Evolutionary conservation across 495 filamentous ascomycete species (phyloP), one percentile per base, ranked within the genome.

Genomic region (Aspergillus sclerotioniger): DNA sequence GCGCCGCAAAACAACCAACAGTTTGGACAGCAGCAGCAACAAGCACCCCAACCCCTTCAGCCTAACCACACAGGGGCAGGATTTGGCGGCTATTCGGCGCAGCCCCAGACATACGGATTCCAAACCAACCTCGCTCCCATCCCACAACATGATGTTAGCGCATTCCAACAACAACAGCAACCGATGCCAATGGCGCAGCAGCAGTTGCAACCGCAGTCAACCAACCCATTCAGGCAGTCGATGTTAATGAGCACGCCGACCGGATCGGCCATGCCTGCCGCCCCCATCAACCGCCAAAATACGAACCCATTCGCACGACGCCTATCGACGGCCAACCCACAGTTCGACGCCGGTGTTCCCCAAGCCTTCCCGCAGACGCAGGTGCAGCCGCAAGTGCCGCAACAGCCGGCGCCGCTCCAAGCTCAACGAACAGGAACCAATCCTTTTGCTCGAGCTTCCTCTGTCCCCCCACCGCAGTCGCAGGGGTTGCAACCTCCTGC

Each of bases 161-260:
- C 77, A 46, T 78, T 73, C 68, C 79, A 80, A 43, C 72, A 74
- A 45, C 79, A 77, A 52, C 62, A 60, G 43, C 66, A 63, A 49
- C 57, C 56, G 8, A 52, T 58, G 21, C 69, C 63, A 57, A 65
- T 70, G 44, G 63, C 67, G 32, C 65, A 71, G 25, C 74, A 73
- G 51, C 76, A 29, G 15, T 29, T 77, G 15, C 77, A 84, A 35
- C 76, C 81, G 51, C 88, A 88, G 57, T 82, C 76, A 12, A 92
- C 90, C 3, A 96, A 96, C 68, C 92, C 92, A 5, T 96, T 96
- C 78, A 82, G 92, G 39, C 87, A 90, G 65, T 94, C 90, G 3
- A 90, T 91, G 83, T 76, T 94, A 76, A 73, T 87, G 67, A 79
- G 76, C 54, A 61, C 76, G 68, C 67, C 76, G 67, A 74, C 85